A percentile compares a stretch with the other conserved stretches of the same genome.
Evolutionary conservation across 345 rosid genomes (phyloP).

Genomic region (Nephelium lappaceum): DNA sequence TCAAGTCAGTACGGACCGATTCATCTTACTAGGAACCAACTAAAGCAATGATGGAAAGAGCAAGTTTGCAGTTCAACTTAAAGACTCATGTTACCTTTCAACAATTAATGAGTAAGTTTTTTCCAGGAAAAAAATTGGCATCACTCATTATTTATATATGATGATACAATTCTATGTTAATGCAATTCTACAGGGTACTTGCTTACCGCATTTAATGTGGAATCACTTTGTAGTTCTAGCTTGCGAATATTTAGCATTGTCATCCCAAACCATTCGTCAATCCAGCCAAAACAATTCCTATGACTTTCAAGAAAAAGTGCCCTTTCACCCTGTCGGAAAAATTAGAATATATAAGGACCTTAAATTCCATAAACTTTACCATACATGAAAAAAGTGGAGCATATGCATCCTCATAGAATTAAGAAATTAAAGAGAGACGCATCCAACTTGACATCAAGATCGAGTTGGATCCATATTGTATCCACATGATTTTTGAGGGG

Average conservation of each 20-base stretch:
- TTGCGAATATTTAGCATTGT: conserved; percentile 49
- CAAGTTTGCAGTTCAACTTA: no score
- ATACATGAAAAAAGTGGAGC: no score
- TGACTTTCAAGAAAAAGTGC: conserved; percentile 63
- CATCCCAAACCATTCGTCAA: conserved; percentile 73
- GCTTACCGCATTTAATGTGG: conserved; percentile 46
- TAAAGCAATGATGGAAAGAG: no score
- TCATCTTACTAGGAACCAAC: neutral
- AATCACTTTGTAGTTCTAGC: conserved; percentile 44
- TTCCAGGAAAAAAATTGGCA: neutral
- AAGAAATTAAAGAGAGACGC: neutral
- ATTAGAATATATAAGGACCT: neutral
- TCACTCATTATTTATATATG: neutral
- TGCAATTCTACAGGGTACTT: neutral
- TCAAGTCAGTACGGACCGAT: neutral
- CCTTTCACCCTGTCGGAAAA: conserved; percentile 55
- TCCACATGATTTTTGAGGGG: neutral
- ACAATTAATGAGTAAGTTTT: neutral
- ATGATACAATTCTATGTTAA: neutral
- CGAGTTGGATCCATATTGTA: neutral
- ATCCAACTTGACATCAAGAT: neutral
- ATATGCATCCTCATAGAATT: neutral
- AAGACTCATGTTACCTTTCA: no score
- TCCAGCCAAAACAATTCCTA: conserved; percentile 68
- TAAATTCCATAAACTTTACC: neutral